phyloP scores from a whole-genome alignment of 768 basidiomycete genomes.

The Pilatotrama ljubarskyi region DNA sequence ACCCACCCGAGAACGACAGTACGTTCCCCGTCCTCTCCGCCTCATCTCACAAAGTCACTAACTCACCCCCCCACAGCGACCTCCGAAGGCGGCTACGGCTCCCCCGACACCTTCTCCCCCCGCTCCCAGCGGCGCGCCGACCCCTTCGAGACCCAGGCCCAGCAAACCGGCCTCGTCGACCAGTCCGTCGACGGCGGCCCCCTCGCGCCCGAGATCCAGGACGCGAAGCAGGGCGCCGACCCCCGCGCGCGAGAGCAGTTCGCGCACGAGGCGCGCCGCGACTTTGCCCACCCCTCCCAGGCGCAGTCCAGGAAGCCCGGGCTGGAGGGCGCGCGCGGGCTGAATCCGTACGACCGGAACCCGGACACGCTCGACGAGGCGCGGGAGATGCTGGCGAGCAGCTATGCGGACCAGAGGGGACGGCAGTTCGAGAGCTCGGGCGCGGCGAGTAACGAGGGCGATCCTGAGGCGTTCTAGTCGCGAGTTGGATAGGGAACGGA shows the following conservation, averaged over 20 bases:
- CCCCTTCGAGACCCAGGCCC: neutral
- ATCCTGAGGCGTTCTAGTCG: constrained; percentile 15
- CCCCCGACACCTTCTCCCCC: constrained; percentile 19
- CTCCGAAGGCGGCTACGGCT: constrained; percentile 32
- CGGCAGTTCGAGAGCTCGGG: constrained; percentile 26
- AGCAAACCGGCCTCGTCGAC: constrained; percentile 23
- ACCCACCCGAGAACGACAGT: constrained; percentile 28
- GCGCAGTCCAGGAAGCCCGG: neutral
- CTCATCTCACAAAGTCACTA: neutral
- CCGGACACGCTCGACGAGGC: constrained; percentile 23
- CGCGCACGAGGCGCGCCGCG: constrained; percentile 26
- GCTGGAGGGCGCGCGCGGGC: constrained; percentile 7
- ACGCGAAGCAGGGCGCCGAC: constrained; percentile 32
- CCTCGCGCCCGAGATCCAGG: constrained; percentile 24
- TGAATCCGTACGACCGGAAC: constrained; percentile 29
- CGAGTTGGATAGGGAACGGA: neutral
- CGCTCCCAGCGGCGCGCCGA: constrained; percentile 12
- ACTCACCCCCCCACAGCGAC: constrained; percentile 21
- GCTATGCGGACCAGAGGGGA: constrained; percentile 22
- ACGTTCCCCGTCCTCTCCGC: constrained; percentile 12
- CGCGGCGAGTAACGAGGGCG: constrained; percentile 18
- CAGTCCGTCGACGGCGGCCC: constrained; percentile 28
- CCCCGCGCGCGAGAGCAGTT: constrained; percentile 22
- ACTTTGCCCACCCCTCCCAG: constrained; percentile 16
- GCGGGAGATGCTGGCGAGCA: constrained; percentile 22